Conservation (phyloP, 768 basidiomycete species). For the Sistotremastrum niveocremeum region DNA sequence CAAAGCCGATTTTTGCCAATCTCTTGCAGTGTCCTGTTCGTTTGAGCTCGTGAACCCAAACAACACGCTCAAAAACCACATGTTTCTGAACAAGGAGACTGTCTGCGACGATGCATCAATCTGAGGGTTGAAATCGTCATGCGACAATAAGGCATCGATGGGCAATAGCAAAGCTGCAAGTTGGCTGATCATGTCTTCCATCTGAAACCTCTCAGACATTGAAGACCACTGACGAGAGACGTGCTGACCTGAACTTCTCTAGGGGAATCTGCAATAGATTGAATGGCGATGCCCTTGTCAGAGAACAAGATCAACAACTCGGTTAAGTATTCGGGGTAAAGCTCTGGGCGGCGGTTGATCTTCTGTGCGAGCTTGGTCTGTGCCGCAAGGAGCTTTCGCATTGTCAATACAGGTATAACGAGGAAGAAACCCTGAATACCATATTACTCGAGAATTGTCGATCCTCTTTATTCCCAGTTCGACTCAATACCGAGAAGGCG, state of each 20-base stretch:
- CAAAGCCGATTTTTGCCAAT: constrained; percentile 68
- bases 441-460: constrained; percentile 82
- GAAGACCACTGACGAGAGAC: constrained; percentile 3
- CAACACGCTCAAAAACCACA: constrained; percentile 88
- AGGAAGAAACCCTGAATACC: constrained; percentile 24
- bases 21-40: constrained; percentile 42
- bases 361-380: constrained; percentile 84
- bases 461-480: constrained; percentile 79
- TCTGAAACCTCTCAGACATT: constrained; percentile 26
- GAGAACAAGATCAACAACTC: constrained; percentile 78
- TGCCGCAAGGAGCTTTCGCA: constrained; percentile 63
- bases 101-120: constrained; percentile 40
- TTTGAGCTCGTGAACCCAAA: constrained; percentile 58
- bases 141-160: constrained; percentile 74
- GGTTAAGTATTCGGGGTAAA: constrained; percentile 67
- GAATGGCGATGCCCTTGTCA: constrained; percentile 85
- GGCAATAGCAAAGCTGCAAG: constrained; percentile 81
- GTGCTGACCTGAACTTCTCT: constrained; percentile 47
- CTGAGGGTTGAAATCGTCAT: constrained; percentile 53
- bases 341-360: constrained; percentile 55
- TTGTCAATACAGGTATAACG: not conserved
- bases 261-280: constrained; percentile 59
- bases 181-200: constrained; percentile 75
- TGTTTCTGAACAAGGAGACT: constrained; percentile 71
- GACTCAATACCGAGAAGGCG: constrained; percentile 73